A percentile compares a stretch with the other conserved stretches of the same genome.
Conservation (phyloP, 768 basidiomycete genomes). For the Exsudoporus frostii region DNA sequence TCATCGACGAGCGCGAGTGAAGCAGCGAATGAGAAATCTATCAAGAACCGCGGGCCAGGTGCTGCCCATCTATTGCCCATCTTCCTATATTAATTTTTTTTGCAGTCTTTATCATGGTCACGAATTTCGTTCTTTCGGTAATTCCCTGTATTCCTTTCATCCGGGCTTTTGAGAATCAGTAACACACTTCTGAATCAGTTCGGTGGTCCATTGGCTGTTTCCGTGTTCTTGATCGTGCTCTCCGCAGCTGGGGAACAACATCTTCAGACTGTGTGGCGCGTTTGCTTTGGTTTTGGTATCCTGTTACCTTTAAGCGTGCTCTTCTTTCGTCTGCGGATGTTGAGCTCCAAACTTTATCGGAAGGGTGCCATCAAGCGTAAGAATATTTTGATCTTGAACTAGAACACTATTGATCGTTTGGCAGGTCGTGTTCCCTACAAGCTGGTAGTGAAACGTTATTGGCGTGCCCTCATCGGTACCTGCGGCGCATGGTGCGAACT, state of each 20-base stretch:
- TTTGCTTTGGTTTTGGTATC: constrained; percentile 63
- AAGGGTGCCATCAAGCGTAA: constrained; percentile 63
- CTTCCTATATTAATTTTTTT: background rate
- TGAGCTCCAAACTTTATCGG: constrained; percentile 61
- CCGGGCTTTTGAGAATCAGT: background rate
- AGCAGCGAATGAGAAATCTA: constrained; percentile 68
- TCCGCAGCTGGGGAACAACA: constrained; percentile 63
- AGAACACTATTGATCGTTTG: constrained; percentile 1
- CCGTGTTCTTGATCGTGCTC: constrained; percentile 65
- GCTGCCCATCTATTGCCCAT: constrained; percentile 4
- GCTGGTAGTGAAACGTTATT: constrained; percentile 60
- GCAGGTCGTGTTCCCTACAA: constrained; percentile 57
- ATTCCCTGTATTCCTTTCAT: constrained; percentile 12
- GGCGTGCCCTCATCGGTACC: constrained; percentile 67
- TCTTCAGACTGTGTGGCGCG: constrained; percentile 64
- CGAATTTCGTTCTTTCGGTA: constrained; percentile 66
- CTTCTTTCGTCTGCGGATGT: constrained; percentile 69
- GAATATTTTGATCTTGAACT: background rate
- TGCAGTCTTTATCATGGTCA: constrained; percentile 71
- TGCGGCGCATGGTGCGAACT: constrained; percentile 60
- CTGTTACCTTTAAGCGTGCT: constrained; percentile 64
- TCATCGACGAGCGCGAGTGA: constrained; percentile 68
- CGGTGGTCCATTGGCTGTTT: constrained; percentile 63
- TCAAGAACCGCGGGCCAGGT: constrained; percentile 60
- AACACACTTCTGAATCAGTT: constrained; percentile 37